A percentile compares a stretch with the other conserved stretches of the same genome.
Conservation (phyloP, 2,329 filamentous ascomycete genomes). For the Paecilomyces dactylethromorphus region DNA sequence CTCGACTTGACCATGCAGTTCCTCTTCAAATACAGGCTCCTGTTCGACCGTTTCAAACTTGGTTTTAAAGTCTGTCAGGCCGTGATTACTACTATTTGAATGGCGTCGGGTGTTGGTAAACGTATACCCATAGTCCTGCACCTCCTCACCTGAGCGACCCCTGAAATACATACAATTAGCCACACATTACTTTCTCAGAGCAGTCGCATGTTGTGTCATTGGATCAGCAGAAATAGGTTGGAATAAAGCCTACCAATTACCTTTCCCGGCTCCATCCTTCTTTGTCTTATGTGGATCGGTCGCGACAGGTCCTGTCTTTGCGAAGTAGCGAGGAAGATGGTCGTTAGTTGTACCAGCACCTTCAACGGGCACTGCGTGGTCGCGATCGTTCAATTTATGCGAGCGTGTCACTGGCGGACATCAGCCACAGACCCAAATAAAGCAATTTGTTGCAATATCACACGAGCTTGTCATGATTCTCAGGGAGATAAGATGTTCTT, state of each 20-base stretch:
- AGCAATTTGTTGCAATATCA: background rate
- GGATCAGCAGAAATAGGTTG: conserved; percentile 1
- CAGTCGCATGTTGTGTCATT: background rate
- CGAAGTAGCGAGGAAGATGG: conserved; percentile 84
- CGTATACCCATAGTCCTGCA: conserved; percentile 76
- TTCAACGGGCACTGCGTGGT: conserved; percentile 73
- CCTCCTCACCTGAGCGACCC: conserved; percentile 77
- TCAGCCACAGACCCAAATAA: background rate
- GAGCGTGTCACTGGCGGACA: conserved; percentile 78
- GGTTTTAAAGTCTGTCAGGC: conserved; percentile 78
- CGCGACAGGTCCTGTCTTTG: conserved; percentile 74
- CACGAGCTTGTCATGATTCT: background rate
- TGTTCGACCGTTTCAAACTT: conserved; percentile 90
- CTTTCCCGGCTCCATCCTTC: conserved; percentile 89
- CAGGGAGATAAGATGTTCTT: no score
- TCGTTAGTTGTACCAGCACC: conserved; percentile 64
- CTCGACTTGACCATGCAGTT: conserved; percentile 56
- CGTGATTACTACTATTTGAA: conserved; percentile 79
- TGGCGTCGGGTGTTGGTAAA: conserved; percentile 81
- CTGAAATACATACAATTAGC: conserved; percentile 39
- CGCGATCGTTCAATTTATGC: conserved; percentile 90
- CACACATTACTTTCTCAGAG: background rate
- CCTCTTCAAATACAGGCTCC: conserved; percentile 89
- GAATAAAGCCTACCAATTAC: conserved; percentile 70
- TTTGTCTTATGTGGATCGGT: conserved; percentile 88